These are phyloP conservation scores for Daldinia vernicosa DNA, from an alignment of 495 filamentous ascomycete genomes.

Conservation along the genomic window DNA sequence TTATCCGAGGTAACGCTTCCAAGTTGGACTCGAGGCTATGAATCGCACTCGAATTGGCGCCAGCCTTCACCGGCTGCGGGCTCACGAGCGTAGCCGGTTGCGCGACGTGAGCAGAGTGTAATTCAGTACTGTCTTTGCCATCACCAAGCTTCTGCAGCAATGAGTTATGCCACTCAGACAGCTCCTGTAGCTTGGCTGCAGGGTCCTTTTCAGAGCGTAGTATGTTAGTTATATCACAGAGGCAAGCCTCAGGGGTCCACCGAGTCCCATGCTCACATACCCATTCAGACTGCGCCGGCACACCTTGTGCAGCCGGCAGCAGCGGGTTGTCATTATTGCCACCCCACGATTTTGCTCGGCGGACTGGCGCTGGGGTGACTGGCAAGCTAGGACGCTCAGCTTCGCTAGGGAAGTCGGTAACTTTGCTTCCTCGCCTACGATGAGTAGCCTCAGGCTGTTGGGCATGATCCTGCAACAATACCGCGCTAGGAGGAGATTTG, in stretches of 20 bases:
- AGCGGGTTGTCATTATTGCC: slow-evolving; percentile 62
- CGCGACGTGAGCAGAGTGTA: slow-evolving; percentile 57
- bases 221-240: slow-evolving; percentile 68
- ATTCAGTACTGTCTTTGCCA: slow-evolving; percentile 39
- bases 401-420: slow-evolving; percentile 89
- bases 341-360: slow-evolving; percentile 52
- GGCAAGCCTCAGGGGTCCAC: slow-evolving; percentile 61
- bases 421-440: slow-evolving; percentile 63
- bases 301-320: slow-evolving; percentile 78
- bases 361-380: slow-evolving; percentile 84
- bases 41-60: slow-evolving; percentile 43
- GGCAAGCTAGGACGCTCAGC: slow-evolving; percentile 87
- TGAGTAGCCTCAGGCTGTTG: slow-evolving; percentile 42
- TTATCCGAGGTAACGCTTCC: slow-evolving; percentile 27
- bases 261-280: slow-evolving; percentile 73
- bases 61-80: slow-evolving; percentile 54
- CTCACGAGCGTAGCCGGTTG: slow-evolving; percentile 50
- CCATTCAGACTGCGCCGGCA: slow-evolving; percentile 87
- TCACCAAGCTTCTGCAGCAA: slow-evolving; percentile 57
- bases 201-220: slow-evolving; percentile 71
- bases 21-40: slow-evolving; percentile 40
- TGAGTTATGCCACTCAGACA: slow-evolving; percentile 69
- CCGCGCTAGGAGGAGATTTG: slow-evolving; percentile 34
- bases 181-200: slow-evolving; percentile 70
- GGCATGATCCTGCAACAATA: slow-evolving; percentile 9